Evolutionary conservation across 495 filamentous ascomycete species (phyloP).

Genomic region (Aspergillus cavernicola): DNA sequence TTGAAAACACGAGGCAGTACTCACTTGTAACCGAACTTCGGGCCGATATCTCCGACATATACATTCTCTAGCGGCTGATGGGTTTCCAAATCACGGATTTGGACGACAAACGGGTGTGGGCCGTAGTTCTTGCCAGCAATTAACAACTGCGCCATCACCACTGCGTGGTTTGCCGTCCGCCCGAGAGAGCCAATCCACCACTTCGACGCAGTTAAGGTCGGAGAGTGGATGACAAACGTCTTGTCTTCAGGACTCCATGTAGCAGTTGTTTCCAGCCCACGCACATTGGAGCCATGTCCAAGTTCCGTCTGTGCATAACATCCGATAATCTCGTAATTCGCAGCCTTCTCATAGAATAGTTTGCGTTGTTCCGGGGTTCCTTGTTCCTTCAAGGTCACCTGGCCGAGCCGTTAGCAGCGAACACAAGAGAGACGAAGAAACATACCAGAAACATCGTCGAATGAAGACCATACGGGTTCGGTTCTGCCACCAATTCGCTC

Average conservation of each 20-base stretch:
- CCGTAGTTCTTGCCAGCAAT: constrained; percentile 62
- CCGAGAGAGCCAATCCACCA: constrained; percentile 80
- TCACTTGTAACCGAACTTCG: constrained; percentile 65
- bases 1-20: constrained; percentile 1
- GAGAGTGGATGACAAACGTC: constrained; percentile 67
- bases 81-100: constrained; percentile 65
- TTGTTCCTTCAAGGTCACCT: constrained; percentile 66
- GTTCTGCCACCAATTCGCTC: constrained; percentile 60
- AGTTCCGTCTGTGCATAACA: constrained; percentile 78
- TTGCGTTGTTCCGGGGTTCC: constrained; percentile 66
- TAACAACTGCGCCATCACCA: constrained; percentile 69
- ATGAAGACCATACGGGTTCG: constrained; percentile 65
- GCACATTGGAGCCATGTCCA: constrained; percentile 71
- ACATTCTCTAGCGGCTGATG: constrained; percentile 68
- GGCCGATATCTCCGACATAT: constrained; percentile 70
- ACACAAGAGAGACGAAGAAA: background rate
- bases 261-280: constrained; percentile 69
- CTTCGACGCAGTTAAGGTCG: constrained; percentile 64
- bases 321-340: constrained; percentile 64
- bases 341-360: constrained; percentile 60
- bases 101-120: constrained; percentile 73
- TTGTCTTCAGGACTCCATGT: constrained; percentile 65
- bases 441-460: constrained; percentile 61
- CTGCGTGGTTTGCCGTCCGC: constrained; percentile 67
- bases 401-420: constrained; percentile 13